phyloP scores from a whole-genome alignment of 164 flowering plant genomes.

The Vitis riparia region DNA sequence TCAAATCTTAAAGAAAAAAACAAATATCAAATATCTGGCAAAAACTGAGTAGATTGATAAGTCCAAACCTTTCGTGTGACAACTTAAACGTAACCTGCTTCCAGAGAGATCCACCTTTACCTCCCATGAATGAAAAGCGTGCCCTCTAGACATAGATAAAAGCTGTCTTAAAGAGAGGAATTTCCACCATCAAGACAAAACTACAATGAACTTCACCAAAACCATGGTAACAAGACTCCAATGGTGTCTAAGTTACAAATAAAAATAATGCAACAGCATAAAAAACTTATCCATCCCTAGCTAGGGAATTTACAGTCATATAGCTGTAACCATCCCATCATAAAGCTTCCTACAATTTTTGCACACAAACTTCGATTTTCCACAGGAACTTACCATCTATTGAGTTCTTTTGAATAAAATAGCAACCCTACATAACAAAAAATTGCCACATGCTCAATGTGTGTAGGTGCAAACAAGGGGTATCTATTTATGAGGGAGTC shows the following conservation, averaged over 20 bases:
- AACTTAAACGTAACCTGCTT: slow-evolving; percentile 70
- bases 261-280: too few relatives aligned
- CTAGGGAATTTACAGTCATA: too few relatives aligned
- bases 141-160: slow-evolving; percentile 61
- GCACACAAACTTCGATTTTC: too few relatives aligned
- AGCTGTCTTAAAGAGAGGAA: neutral
- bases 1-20: neutral
- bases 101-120: slow-evolving; percentile 93
- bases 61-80: slow-evolving; percentile 54
- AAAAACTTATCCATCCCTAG: too few relatives aligned
- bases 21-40: neutral
- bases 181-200: neutral
- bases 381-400: too few relatives aligned
- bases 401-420: too few relatives aligned
- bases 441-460: too few relatives aligned
- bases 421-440: too few relatives aligned
- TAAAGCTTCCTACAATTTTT: too few relatives aligned
- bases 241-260: neutral
- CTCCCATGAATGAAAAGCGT: slow-evolving; percentile 96
- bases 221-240: neutral
- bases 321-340: too few relatives aligned
- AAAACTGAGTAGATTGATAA: neutral
- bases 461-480: too few relatives aligned
- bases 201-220: neutral
- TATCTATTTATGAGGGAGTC: too few relatives aligned